These are phyloP conservation scores for Breviolum minutum DNA, from an alignment of 73 alveolate genomes.

Conservation along the genomic window DNA sequence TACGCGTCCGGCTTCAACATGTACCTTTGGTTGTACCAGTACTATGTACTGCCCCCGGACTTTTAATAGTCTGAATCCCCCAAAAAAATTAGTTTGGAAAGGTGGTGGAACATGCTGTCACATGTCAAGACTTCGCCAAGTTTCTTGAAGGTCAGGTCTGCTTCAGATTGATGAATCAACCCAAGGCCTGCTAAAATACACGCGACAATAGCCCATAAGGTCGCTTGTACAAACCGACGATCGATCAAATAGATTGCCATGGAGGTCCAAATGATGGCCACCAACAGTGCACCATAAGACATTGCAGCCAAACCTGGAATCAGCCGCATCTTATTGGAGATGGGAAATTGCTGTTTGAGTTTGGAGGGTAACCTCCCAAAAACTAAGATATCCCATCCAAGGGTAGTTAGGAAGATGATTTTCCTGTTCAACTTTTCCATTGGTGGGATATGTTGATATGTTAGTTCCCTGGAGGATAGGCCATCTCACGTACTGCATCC, in stretches of 20 bases:
- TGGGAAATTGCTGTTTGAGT: no score
- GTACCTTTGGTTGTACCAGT: neutral
- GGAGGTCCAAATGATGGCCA: constrained; percentile 46
- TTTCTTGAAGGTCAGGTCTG: constrained; percentile 30
- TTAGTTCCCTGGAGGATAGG: no score
- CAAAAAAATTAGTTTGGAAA: no score
- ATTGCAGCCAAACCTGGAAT: constrained; percentile 24
- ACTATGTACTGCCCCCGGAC: neutral
- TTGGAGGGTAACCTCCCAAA: no score
- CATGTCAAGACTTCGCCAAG: no score
- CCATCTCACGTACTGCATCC: no score
- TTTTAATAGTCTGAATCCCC: neutral
- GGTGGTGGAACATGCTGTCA: no score
- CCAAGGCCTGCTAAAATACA: neutral
- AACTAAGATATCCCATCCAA: no score
- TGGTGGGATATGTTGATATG: no score
- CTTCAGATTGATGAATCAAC: constrained; percentile 10
- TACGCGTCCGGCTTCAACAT: neutral
- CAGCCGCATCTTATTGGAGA: no score
- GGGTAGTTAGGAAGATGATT: no score
- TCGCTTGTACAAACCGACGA: constrained; percentile 46
- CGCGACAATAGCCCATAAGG: constrained; percentile 50
- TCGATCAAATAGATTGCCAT: constrained; percentile 10
- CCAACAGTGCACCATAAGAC: constrained; percentile 57
- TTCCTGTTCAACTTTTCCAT: no score